A percentile compares a stretch with the other conserved stretches of the same genome.
Evolutionary conservation across 768 basidiomycete genomes (phyloP).

Genomic region (Lactarius pseudohatsudake): DNA sequence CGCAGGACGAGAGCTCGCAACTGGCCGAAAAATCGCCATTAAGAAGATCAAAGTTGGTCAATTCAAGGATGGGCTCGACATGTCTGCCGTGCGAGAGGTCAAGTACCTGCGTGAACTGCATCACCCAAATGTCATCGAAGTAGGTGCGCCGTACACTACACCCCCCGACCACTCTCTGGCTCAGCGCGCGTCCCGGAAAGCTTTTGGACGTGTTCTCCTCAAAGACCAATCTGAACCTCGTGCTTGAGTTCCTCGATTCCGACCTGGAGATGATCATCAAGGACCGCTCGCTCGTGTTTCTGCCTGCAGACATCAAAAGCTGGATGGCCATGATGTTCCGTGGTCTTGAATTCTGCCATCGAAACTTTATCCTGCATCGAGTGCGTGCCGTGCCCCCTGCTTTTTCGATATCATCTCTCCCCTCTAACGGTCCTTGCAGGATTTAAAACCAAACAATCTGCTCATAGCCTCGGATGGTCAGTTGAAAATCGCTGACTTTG

Average conservation of each 20-base stretch:
- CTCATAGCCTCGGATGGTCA: constrained; percentile 88
- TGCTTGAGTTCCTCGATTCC: constrained; percentile 93
- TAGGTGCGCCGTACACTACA: constrained; percentile 35
- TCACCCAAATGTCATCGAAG: constrained; percentile 95
- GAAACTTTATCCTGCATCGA: constrained; percentile 91
- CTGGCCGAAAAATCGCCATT: constrained; percentile 87
- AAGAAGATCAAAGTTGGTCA: constrained; percentile 98
- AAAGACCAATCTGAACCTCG: constrained; percentile 95
- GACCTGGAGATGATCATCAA: constrained; percentile 98
- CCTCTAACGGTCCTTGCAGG: constrained; percentile 47
- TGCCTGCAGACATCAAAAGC: constrained; percentile 94
- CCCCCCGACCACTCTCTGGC: constrained; percentile 4
- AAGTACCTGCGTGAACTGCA: constrained; percentile 93
- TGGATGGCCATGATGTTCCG: constrained; percentile 99
- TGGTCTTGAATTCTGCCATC: constrained; percentile 97
- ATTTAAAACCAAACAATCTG: constrained; percentile 98
- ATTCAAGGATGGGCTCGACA: constrained; percentile 97
- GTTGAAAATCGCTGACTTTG: constrained; percentile 98
- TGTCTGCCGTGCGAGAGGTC: constrained; percentile 98
- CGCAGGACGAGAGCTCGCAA: constrained; percentile 69
- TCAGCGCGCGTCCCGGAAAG: constrained; percentile 42
- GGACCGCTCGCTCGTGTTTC: constrained; percentile 87
- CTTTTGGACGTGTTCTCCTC: constrained; percentile 96
- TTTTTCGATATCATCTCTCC: no score
- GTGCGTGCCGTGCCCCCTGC: constrained; percentile 45